A percentile compares a stretch with the other conserved stretches of the same genome.
These are phyloP conservation scores for Nicotiana otophora DNA, from an alignment of 257 asterid species.

Conservation along the genomic window DNA sequence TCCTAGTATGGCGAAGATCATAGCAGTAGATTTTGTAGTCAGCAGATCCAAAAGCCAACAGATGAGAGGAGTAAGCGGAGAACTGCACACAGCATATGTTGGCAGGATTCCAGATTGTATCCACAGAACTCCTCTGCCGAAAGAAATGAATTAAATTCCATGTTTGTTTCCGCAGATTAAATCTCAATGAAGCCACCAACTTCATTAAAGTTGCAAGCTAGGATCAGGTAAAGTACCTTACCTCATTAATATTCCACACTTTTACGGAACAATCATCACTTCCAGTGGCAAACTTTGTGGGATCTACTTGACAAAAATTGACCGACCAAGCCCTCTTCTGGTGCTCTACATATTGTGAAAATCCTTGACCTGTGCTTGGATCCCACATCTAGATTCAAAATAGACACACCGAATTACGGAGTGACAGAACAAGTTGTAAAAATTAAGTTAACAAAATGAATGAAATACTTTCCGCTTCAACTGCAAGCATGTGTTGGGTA, in stretches of 20 bases:
- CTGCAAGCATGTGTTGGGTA: neutral
- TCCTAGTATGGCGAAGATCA: constrained; percentile 40
- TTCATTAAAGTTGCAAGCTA: neutral
- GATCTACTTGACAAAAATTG: constrained; percentile 52
- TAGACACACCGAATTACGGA: neutral
- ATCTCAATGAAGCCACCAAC: neutral
- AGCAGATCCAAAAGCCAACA: constrained; percentile 45
- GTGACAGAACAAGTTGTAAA: neutral
- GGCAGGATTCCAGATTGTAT: constrained; percentile 32
- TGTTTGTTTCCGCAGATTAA: neutral
- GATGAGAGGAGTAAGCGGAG: constrained; percentile 41
- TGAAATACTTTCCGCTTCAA: neutral
- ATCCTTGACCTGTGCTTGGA: constrained; percentile 36
- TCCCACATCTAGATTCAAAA: constrained; percentile 43
- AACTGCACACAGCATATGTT: constrained; percentile 54
- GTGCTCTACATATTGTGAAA: constrained; percentile 31
- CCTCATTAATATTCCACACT: constrained; percentile 60
- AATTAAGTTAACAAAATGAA: neutral
- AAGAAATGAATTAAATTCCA: neutral
- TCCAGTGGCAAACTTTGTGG: constrained; percentile 53
- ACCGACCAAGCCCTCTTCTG: constrained; percentile 56
- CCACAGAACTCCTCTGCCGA: constrained; percentile 30
- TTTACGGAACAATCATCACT: constrained; percentile 60
- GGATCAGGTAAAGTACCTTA: constrained; percentile 34
- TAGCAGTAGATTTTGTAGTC: constrained; percentile 37